phyloP scores from a whole-genome alignment of 306 rosid genomes.

The Fragaria nilgerrensis region DNA sequence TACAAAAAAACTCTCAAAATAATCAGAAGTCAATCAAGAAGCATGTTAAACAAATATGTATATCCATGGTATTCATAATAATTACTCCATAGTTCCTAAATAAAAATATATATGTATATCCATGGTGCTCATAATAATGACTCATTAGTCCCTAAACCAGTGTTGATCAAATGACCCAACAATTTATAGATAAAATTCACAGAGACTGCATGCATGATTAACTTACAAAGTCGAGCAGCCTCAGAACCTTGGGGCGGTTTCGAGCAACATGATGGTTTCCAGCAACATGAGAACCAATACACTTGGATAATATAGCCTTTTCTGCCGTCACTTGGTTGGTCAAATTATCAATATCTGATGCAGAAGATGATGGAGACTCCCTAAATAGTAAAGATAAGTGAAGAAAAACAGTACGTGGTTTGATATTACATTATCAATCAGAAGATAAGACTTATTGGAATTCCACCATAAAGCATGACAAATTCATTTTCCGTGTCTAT shows the following conservation, averaged over 20 bases:
- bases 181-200: conserved; percentile 16
- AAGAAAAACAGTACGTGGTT: conserved; percentile 9
- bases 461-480: neutral
- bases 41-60: conserved; percentile 12
- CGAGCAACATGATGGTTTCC: conserved; percentile 54
- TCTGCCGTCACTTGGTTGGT: conserved; percentile 50
- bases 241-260: conserved; percentile 44
- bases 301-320: conserved; percentile 46
- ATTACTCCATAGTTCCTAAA: neutral
- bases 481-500: neutral
- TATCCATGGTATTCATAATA: neutral
- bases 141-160: conserved; percentile 11
- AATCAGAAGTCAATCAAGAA: neutral
- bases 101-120: neutral
- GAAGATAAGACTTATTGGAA: neutral
- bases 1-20: neutral
- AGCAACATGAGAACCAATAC: conserved; percentile 36
- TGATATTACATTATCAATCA: neutral
- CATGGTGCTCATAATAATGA: neutral
- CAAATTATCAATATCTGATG: conserved; percentile 71
- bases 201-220: conserved; percentile 2
- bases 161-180: conserved; percentile 17
- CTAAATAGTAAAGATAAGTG: conserved; percentile 26
- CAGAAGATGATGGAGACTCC: conserved; percentile 77
- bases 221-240: conserved; percentile 77